phyloP scores from a whole-genome alignment of 1,139 yeast species.

The Suhomyces panamericanus region DNA sequence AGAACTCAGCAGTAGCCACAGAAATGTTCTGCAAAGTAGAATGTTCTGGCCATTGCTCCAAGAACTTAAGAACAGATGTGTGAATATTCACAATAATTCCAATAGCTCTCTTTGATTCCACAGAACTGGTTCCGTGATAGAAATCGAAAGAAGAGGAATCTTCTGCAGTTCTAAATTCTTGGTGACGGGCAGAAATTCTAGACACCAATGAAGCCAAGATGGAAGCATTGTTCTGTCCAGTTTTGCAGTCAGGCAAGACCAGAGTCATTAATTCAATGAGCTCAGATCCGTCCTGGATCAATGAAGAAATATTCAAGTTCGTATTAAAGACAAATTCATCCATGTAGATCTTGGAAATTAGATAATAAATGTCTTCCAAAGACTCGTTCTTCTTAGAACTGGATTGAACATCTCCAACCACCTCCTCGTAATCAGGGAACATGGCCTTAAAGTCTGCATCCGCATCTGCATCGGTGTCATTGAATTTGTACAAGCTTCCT shows the following conservation, averaged over 20 bases:
- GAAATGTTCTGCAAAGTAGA: conserved; percentile 74
- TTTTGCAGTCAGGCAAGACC: conserved; percentile 20
- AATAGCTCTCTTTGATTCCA: conserved; percentile 64
- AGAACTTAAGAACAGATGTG: conserved; percentile 46
- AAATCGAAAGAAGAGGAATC: conserved; percentile 48
- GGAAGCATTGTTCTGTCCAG: conserved; percentile 32
- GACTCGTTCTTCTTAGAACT: conserved; percentile 17
- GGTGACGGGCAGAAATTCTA: conserved; percentile 32
- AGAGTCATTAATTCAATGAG: conserved; percentile 29
- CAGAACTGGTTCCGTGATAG: conserved; percentile 63
- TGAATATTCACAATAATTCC: conserved; percentile 50
- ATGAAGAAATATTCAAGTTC: conserved; percentile 21
- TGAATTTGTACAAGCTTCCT: conserved; percentile 63
- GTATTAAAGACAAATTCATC: conserved; percentile 25
- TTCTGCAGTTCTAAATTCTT: conserved; percentile 17
- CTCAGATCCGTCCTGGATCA: conserved; percentile 46
- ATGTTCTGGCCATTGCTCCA: conserved; percentile 91
- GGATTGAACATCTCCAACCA: conserved; percentile 37
- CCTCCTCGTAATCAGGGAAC: conserved; percentile 88
- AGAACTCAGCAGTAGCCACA: conserved; percentile 67
- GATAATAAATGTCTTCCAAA: conserved; percentile 32
- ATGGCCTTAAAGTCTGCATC: conserved; percentile 71
- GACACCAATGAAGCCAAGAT: conserved; percentile 45
- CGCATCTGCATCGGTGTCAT: conserved; percentile 60
- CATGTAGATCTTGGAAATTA: conserved; percentile 32